A percentile compares a stretch with the other conserved stretches of the same genome.
Conservation (phyloP, 208 protist species). For the Trypanosoma cruzi region DNA sequence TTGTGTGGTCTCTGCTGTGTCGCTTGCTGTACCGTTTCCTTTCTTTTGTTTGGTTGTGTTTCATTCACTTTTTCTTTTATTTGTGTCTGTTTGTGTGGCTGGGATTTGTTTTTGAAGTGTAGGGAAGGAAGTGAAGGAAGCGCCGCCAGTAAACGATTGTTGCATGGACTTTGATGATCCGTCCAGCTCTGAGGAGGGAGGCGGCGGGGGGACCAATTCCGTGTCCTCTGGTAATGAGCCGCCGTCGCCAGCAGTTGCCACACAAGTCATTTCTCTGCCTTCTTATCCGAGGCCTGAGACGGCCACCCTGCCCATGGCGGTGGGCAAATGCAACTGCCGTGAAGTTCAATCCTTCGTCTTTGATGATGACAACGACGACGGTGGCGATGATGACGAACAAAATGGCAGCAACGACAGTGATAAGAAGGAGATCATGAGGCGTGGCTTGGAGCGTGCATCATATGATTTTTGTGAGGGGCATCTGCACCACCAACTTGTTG, state of each 20-base stretch:
- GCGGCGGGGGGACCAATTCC: too few relatives aligned
- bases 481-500: conserved; percentile 19
- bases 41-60: too few relatives aligned
- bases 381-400: neutral
- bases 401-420: neutral
- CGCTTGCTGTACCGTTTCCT: too few relatives aligned
- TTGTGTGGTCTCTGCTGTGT: too few relatives aligned
- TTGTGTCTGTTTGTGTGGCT: neutral
- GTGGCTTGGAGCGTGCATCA: neutral
- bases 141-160: neutral
- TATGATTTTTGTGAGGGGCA: neutral
- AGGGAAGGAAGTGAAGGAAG: neutral
- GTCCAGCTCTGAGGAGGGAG: neutral
- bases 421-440: neutral
- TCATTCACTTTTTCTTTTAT: too few relatives aligned
- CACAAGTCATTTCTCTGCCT: neutral
- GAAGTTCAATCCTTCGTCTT: neutral
- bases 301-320: neutral
- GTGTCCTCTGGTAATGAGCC: neutral
- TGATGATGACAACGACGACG: neutral
- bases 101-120: neutral
- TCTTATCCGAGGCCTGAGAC: neutral
- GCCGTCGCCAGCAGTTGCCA: neutral
- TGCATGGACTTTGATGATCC: conserved; percentile 29
- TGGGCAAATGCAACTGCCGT: neutral